These are phyloP conservation scores for Lentinula guzmanii DNA, from an alignment of 768 basidiomycete species.

Conservation along the genomic window DNA sequence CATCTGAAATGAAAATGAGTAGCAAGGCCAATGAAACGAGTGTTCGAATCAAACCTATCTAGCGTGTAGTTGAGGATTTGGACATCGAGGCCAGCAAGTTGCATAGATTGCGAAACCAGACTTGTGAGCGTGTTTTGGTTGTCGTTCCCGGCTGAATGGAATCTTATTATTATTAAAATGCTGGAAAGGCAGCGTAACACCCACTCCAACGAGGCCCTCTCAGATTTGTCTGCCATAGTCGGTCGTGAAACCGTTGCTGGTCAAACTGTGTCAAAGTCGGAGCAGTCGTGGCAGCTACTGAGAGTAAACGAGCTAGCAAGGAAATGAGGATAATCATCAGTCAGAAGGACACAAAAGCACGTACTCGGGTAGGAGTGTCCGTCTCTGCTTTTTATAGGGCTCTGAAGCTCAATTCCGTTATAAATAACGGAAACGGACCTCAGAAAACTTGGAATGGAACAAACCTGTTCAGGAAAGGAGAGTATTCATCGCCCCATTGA, in stretches of 20 bases:
- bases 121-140: conserved; percentile 22
- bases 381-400: not conserved
- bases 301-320: not conserved
- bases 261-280: conserved; percentile 14
- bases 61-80: conserved; percentile 19
- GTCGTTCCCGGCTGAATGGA: conserved; percentile 22
- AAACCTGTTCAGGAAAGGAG: not conserved
- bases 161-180: not conserved
- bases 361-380: not conserved
- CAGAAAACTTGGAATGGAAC: not conserved
- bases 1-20: conserved; percentile 13
- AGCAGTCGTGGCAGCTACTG: not conserved
- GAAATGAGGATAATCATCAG: not conserved
- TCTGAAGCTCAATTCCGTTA: not conserved
- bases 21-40: not conserved
- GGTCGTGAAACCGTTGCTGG: conserved; percentile 19
- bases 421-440: not conserved
- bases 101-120: conserved; percentile 19
- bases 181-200: conserved; percentile 2
- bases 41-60: conserved; percentile 12
- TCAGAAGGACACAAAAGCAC: not conserved
- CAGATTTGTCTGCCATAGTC: conserved; percentile 24
- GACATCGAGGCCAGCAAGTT: conserved; percentile 18
- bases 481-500: not conserved
- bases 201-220: conserved; percentile 25